Conservation (phyloP, 148 eudicot genomes). For the Salicornia ramosissima region DNA sequence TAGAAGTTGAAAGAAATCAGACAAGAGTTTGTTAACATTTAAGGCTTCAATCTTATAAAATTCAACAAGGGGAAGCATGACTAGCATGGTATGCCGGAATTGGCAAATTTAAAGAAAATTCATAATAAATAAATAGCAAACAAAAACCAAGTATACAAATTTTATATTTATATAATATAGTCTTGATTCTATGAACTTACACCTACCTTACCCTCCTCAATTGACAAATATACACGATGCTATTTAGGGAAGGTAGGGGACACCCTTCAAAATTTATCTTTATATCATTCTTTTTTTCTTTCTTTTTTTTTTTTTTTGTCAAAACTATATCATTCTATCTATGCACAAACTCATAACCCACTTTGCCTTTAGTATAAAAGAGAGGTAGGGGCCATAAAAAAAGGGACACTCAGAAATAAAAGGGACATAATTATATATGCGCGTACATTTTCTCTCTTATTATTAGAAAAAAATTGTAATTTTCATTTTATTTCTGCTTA, state of each 20-base stretch:
- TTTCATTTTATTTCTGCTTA: too few relatives aligned
- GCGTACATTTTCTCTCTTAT: not conserved
- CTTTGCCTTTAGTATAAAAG: constrained; percentile 9
- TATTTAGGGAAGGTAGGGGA: constrained; percentile 22
- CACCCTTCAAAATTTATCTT: constrained; percentile 14
- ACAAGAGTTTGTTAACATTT: constrained; percentile 12
- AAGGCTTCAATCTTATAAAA: not conserved
- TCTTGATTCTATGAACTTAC: constrained; percentile 21
- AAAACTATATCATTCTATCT: not conserved
- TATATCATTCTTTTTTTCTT: too few relatives aligned
- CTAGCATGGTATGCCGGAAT: constrained; percentile 13
- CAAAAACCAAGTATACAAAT: not conserved
- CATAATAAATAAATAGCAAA: not conserved
- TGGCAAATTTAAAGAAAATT: not conserved
- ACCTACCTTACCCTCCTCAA: constrained; percentile 15
- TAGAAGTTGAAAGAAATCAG: not conserved
- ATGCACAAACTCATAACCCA: constrained; percentile 18
- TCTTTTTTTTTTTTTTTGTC: too few relatives aligned
- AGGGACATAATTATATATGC: constrained; percentile 20
- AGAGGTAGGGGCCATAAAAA: constrained; percentile 23
- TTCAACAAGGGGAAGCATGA: not conserved
- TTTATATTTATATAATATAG: not conserved
- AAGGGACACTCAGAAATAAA: constrained; percentile 19
- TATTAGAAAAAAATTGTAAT: too few relatives aligned
- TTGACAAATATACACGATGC: constrained; percentile 28